phyloP scores from a whole-genome alignment of 768 basidiomycete species.

The Megacollybia marginata region DNA sequence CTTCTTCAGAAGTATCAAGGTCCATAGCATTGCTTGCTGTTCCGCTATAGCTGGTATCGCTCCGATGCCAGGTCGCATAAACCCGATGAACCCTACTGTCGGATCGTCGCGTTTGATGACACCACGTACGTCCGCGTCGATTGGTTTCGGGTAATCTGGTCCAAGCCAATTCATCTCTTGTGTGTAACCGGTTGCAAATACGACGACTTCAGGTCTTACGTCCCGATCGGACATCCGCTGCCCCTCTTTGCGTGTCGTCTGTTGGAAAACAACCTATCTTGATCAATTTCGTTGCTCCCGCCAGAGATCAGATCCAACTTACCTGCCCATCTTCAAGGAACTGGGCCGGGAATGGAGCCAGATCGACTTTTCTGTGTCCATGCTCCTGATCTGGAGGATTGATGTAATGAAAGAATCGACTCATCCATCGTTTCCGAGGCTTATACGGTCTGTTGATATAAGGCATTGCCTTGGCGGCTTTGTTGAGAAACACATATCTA shows the following conservation, averaged over 20 bases:
- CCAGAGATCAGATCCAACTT: too few relatives aligned
- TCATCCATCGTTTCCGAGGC: conserved; percentile 33
- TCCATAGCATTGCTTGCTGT: conserved; percentile 54
- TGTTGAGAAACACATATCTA: conserved; percentile 54
- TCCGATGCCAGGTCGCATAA: conserved; percentile 51
- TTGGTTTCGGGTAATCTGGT: conserved; percentile 30
- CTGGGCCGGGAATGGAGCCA: conserved; percentile 47
- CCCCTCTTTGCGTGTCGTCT: conserved; percentile 28
- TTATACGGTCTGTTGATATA: conserved; percentile 54
- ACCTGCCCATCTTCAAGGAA: conserved; percentile 36
- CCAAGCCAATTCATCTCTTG: conserved; percentile 37
- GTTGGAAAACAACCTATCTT: too few relatives aligned
- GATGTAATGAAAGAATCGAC: conserved; percentile 45
- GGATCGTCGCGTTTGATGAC: conserved; percentile 35
- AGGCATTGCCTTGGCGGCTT: conserved; percentile 55
- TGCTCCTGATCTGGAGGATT: conserved; percentile 47
- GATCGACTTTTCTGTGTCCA: conserved; percentile 38
- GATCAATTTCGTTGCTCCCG: too few relatives aligned
- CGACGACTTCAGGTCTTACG: conserved; percentile 39
- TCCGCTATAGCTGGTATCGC: conserved; percentile 55
- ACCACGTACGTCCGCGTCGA: conserved; percentile 36
- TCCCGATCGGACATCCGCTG: conserved; percentile 29
- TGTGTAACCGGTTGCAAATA: conserved; percentile 42
- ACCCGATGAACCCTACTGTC: conserved; percentile 46
- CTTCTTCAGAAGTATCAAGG: conserved; percentile 35